phyloP scores from a whole-genome alignment of 148 eudicot species.

The Chenopodium suecicum region DNA sequence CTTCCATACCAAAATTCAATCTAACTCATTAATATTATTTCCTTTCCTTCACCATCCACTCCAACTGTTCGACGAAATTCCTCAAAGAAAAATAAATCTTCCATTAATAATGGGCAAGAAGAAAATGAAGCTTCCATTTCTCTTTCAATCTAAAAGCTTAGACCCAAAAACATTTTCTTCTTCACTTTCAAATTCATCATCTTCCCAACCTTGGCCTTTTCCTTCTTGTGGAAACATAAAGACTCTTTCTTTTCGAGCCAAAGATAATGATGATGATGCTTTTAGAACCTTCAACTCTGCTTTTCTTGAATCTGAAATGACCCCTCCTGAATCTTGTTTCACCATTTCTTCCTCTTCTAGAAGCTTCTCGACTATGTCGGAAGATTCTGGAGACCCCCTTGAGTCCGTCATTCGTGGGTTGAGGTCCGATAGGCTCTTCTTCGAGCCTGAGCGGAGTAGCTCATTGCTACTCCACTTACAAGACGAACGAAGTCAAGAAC shows the following conservation, averaged over 20 bases:
- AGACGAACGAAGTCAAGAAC: slow-evolving; percentile 1
- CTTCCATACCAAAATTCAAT: slow-evolving; percentile 17
- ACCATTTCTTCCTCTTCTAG: slow-evolving; percentile 20
- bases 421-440: slow-evolving; percentile 64
- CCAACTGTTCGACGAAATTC: slow-evolving; percentile 20
- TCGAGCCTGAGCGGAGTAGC: slow-evolving; percentile 60
- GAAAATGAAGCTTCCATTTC: slow-evolving; percentile 65
- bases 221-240: slow-evolving; percentile 54
- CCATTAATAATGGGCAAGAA: slow-evolving; percentile 27
- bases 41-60: slow-evolving; percentile 2
- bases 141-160: slow-evolving; percentile 38
- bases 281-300: slow-evolving; percentile 43
- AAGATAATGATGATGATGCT: slow-evolving; percentile 22
- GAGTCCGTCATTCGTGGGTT: slow-evolving; percentile 55
- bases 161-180: slow-evolving; percentile 26
- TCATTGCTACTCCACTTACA: slow-evolving; percentile 34
- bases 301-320: slow-evolving; percentile 1
- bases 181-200: slow-evolving; percentile 4
- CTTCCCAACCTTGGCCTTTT: slow-evolving; percentile 50
- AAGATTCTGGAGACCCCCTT: slow-evolving; percentile 25
- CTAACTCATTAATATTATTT: background rate
- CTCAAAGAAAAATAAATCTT: background rate
- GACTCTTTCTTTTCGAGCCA: slow-evolving; percentile 67
- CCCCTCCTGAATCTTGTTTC: slow-evolving; percentile 13
- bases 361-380: slow-evolving; percentile 33